Evolutionary conservation across 305 asterid genomes (phyloP).

Genomic region (Withania somnifera): DNA sequence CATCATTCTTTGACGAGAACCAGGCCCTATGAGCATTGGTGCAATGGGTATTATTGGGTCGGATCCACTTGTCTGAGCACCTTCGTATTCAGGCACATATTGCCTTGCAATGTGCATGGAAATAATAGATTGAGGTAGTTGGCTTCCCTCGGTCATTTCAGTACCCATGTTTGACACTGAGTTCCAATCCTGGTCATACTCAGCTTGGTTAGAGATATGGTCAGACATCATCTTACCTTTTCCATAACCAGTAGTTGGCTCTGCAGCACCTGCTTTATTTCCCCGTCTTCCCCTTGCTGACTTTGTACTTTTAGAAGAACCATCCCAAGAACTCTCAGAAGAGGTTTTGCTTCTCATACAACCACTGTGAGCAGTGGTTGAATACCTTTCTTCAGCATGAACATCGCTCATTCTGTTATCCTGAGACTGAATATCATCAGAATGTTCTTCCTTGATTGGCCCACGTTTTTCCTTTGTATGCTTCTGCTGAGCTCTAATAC

Average conservation of each 20-base stretch:
- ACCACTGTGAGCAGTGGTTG: conserved; percentile 65
- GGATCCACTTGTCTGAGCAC: conserved; percentile 69
- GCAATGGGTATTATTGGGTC: conserved; percentile 54
- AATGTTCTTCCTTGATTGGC: conserved; percentile 32
- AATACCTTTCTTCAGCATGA: conserved; percentile 64
- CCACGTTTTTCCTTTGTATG: conserved; percentile 54
- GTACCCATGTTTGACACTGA: conserved; percentile 25
- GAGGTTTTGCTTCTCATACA: conserved; percentile 79
- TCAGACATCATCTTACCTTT: conserved; percentile 57
- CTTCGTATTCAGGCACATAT: conserved; percentile 40
- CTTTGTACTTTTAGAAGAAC: conserved; percentile 45
- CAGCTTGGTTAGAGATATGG: conserved; percentile 27
- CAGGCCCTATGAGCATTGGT: conserved; percentile 69
- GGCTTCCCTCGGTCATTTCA: conserved; percentile 33
- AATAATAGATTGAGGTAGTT: conserved; percentile 37
- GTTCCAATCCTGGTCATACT: conserved; percentile 59
- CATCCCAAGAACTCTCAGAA: conserved; percentile 97
- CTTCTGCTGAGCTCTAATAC: conserved; percentile 50
- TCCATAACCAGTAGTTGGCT: conserved; percentile 35
- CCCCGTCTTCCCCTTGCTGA: conserved; percentile 62
- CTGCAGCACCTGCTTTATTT: conserved; percentile 42
- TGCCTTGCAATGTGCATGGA: conserved; percentile 24
- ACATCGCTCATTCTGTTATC: conserved; percentile 45
- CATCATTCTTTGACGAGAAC: conserved; percentile 45
- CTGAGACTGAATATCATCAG: conserved; percentile 34